Percentiles rank a stretch among this genome's conserved stretches.
These are phyloP conservation scores for Lactarius tabidus DNA, from an alignment of 768 basidiomycete species.

Conservation along the genomic window DNA sequence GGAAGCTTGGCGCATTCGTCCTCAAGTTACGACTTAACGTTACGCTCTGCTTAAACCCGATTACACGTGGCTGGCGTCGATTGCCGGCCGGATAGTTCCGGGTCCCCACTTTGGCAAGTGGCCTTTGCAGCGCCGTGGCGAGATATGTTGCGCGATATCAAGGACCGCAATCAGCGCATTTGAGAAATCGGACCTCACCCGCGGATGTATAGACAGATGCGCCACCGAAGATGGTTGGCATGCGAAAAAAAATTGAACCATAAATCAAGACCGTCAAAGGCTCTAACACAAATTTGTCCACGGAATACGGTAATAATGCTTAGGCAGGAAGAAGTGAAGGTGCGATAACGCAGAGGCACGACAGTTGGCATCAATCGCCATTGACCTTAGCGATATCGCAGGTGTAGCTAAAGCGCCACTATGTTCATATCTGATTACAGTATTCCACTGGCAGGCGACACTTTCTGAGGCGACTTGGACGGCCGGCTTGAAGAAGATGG, in stretches of 20 bases:
- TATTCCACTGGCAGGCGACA: background rate
- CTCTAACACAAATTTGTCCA: background rate
- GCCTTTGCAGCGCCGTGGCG: slow-evolving; percentile 13
- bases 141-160: slow-evolving; percentile 32
- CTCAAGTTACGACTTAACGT: background rate
- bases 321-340: background rate
- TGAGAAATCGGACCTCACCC: slow-evolving; percentile 30
- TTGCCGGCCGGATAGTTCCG: background rate
- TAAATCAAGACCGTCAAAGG: background rate
- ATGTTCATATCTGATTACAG: background rate
- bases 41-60: background rate
- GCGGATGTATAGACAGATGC: slow-evolving; percentile 41
- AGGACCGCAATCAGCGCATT: slow-evolving; percentile 37
- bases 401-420: background rate
- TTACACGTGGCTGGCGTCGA: background rate
- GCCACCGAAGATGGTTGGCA: slow-evolving; percentile 32
- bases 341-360: background rate
- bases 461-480: background rate
- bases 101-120: background rate
- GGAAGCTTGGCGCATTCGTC: background rate
- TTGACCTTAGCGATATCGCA: background rate
- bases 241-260: background rate
- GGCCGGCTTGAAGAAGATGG: background rate
- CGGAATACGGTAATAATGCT: background rate
- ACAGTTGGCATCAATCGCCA: background rate